These are phyloP conservation scores for Apostasia ramifera DNA, from an alignment of 106 monocot genomes.

Conservation along the genomic window DNA sequence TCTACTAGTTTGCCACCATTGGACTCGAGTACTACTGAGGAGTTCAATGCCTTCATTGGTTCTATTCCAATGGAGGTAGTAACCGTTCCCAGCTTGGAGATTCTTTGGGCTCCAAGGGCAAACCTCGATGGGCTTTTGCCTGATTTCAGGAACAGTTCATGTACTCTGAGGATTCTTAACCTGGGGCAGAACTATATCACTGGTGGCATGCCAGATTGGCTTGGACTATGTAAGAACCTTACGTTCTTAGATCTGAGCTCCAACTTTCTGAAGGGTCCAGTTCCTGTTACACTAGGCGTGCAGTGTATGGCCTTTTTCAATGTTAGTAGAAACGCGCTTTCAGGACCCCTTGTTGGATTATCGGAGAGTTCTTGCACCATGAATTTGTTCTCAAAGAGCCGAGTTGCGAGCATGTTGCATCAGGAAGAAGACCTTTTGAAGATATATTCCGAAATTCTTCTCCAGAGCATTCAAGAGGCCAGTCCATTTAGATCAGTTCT, in stretches of 20 bases:
- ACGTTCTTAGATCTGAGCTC: conserved; percentile 53
- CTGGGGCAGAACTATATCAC: conserved; percentile 52
- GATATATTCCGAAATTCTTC: conserved; percentile 15
- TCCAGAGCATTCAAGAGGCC: conserved; percentile 7
- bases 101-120: conserved; percentile 62
- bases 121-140: conserved; percentile 45
- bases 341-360: conserved; percentile 20
- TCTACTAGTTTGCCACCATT: neutral
- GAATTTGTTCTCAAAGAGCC: neutral
- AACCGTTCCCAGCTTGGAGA: conserved; percentile 25
- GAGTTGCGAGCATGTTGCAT: neutral
- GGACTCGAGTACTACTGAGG: conserved; percentile 9
- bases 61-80: conserved; percentile 28
- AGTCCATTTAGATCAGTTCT: conserved; percentile 16
- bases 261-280: conserved; percentile 30
- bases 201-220: conserved; percentile 30
- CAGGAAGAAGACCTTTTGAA: conserved; percentile 11
- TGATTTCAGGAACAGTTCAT: conserved; percentile 8
- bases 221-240: conserved; percentile 31
- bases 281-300: conserved; percentile 23
- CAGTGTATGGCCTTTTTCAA: conserved; percentile 44
- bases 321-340: conserved; percentile 36
- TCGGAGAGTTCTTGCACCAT: neutral
- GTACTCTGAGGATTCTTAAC: conserved; percentile 40
- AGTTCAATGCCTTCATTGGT: conserved; percentile 57